Evolutionary conservation across 371 early-diverging fungal genomes (phyloP), one percentile per base, ranked within the genome.

Genomic region (Rhizopus delemar): DNA sequence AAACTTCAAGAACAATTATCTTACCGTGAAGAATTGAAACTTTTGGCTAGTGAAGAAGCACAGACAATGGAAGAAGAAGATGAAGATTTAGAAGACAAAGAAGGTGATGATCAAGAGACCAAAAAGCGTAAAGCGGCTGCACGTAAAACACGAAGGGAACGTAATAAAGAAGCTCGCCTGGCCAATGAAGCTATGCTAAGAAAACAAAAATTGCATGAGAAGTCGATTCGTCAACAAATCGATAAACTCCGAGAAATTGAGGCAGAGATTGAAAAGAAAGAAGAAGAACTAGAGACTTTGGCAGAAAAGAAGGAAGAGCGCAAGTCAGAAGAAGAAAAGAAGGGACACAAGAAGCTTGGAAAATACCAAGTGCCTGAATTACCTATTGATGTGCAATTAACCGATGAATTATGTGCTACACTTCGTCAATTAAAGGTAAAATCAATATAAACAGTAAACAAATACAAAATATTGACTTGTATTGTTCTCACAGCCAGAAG

Each of bases 401-500:
- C 78, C 53, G 86, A 85, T 13, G 85, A 87, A 63, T 59, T 84
- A 28, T 73, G 80, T 35, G 86, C 83, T 57, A 78, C 77, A 11
- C 63, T 85, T 60, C 75, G 86, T 60, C 75, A 79, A 59, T 71
- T 85, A 41, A 80, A 78, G 75, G 83, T 82, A 65, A 60, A 35
- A 11, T 5, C 36, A 49, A 33, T 39, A 43, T 36, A 33, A 49
- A 53, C 28, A 29, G 16, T 11, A 31, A 31, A 31, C 7, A 41
- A 34, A 31, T 11, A 8, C 4, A 16, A 54, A 22, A 55, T 65
- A 54, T 48, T 9, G 41, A 35, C 43, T 48, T 50, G 28, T 39
- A 16, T 52, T 56, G 13, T 75, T 15, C 8, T 49, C 29, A n/a
- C 71, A 91, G 87, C 94, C 96, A 15, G 95, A 96, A 80, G 92